Conservation (phyloP, 225 moss, liverwort and hornwort genomes). For the Bryum argenteum region DNA sequence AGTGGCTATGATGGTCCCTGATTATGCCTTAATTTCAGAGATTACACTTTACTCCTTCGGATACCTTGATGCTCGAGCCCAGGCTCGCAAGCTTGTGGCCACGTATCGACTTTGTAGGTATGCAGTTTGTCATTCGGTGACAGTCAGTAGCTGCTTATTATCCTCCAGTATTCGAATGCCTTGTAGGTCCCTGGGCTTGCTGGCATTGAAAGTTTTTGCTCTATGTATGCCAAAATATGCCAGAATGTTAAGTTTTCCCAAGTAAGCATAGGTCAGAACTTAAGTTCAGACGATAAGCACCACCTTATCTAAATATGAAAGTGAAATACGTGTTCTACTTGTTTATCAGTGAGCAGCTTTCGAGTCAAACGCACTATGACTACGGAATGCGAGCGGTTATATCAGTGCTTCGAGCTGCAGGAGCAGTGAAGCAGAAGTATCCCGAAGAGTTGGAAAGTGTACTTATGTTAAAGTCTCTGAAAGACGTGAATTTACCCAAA, state of each 20-base stretch:
- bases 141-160: neutral
- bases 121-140: conserved; percentile 2
- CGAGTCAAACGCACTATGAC: conserved; percentile 74
- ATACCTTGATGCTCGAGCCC: conserved; percentile 64
- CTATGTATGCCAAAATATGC: neutral
- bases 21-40: conserved; percentile 71
- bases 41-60: conserved; percentile 75
- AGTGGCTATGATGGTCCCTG: conserved; percentile 83
- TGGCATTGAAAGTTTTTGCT: neutral
- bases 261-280: neutral
- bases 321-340: neutral
- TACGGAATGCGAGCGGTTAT: conserved; percentile 85
- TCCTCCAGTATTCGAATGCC: neutral
- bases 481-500: conserved; percentile 69
- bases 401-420: conserved; percentile 76
- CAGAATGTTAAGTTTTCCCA: neutral
- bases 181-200: neutral
- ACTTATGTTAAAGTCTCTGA: conserved; percentile 68
- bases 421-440: conserved; percentile 68
- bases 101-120: conserved; percentile 74
- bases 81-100: conserved; percentile 69
- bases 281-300: neutral
- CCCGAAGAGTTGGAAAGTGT: conserved; percentile 64
- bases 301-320: neutral
- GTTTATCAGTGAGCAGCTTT: conserved; percentile 62